Percentiles rank a stretch among this genome's conserved stretches.
Conservation (phyloP, 441 rosid species). For the Kokia cookei region DNA sequence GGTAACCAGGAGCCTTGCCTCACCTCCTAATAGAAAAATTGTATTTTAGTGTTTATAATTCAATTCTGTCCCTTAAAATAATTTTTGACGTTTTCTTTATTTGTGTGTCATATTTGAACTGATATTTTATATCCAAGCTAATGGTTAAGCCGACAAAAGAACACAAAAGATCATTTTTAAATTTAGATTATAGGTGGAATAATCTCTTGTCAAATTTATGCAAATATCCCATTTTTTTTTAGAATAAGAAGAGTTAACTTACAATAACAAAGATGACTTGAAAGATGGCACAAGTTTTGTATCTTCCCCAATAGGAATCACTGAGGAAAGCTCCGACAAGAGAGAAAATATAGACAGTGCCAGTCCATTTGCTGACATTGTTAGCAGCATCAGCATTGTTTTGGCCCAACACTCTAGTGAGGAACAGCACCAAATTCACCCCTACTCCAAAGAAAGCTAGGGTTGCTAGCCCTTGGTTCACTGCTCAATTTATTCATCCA, state of each 20-base stretch:
- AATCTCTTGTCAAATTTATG: neutral
- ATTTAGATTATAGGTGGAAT: no score
- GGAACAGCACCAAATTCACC: conserved; percentile 88
- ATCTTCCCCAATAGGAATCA: conserved; percentile 98
- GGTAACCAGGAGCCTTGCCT: no score
- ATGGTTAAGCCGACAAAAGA: no score
- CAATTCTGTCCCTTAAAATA: no score
- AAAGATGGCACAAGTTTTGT: conserved; percentile 94
- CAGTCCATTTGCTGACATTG: conserved; percentile 99
- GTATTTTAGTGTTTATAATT: no score
- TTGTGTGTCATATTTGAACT: no score
- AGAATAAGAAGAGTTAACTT: conserved; percentile 21
- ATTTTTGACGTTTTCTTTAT: no score
- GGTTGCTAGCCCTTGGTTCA: conserved; percentile 98
- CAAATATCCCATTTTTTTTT: neutral
- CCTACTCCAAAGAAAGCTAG: conserved; percentile 98
- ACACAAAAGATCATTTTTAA: no score
- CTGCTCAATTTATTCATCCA: conserved; percentile 27
- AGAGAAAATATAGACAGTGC: conserved; percentile 96
- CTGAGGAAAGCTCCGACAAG: conserved; percentile 94
- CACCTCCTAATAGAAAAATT: no score
- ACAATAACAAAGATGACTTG: conserved; percentile 94
- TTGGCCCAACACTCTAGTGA: conserved; percentile 88
- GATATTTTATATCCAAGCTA: no score
- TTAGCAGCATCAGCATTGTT: conserved; percentile 97